Evolutionary conservation across 371 early-diverging fungal species (phyloP).

Genomic region (Syncephalastrum contaminatum): DNA sequence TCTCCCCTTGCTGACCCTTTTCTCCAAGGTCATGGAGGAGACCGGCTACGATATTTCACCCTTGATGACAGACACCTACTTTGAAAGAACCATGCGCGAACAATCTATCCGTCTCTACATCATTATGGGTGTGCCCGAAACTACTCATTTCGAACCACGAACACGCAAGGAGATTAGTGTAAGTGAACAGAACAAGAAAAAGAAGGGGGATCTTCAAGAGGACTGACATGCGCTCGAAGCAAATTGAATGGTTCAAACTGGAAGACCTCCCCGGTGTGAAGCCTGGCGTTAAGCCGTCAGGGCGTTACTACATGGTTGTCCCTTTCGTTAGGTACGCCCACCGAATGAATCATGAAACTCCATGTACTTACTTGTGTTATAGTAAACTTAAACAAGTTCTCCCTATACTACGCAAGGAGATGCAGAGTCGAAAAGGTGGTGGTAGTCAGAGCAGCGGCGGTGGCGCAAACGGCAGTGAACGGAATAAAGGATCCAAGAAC

Average conservation of each 20-base stretch:
- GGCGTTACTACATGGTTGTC: constrained; percentile 65
- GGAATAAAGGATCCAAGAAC: constrained; percentile 9
- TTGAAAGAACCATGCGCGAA: constrained; percentile 82
- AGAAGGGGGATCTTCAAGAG: background rate
- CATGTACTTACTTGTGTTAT: background rate
- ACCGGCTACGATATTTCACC: constrained; percentile 92
- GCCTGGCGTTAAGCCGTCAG: constrained; percentile 21
- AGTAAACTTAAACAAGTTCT: constrained; percentile 32
- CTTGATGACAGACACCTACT: constrained; percentile 71
- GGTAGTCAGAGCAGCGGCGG: constrained; percentile 4
- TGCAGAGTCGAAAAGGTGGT: constrained; percentile 15
- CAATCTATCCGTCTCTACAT: constrained; percentile 93
- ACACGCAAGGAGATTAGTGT: constrained; percentile 97
- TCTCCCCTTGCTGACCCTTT: background rate
- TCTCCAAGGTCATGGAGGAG: constrained; percentile 85
- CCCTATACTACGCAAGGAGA: constrained; percentile 26
- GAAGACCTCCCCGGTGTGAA: constrained; percentile 50
- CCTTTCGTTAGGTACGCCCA: constrained; percentile 62
- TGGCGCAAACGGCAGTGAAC: constrained; percentile 3
- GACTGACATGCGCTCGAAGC: constrained; percentile 16
- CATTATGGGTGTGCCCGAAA: constrained; percentile 87
- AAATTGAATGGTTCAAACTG: constrained; percentile 48
- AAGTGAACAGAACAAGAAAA: constrained; percentile 16
- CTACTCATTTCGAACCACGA: constrained; percentile 81
- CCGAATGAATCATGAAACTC: no score